Evolutionary conservation across 352 stramenopile species (phyloP).

Genomic region (Pythium aquatile): DNA sequence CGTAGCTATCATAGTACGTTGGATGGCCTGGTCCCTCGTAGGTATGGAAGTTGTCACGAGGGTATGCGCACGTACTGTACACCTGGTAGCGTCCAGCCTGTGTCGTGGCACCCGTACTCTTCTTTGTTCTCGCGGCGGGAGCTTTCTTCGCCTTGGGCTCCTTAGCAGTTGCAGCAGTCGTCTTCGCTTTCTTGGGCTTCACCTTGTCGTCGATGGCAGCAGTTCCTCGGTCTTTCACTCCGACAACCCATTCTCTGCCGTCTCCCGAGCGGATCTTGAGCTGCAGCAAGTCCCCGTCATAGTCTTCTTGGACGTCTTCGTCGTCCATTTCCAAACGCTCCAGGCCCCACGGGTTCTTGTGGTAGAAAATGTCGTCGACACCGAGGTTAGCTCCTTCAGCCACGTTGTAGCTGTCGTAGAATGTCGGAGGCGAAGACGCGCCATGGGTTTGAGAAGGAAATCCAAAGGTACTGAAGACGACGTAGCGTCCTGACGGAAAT

Average conservation of each 20-base stretch:
- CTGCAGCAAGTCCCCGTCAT: background rate
- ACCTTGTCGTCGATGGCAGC: background rate
- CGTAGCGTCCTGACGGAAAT: background rate
- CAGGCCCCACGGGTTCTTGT: background rate
- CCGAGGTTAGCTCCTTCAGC: background rate
- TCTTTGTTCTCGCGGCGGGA: background rate
- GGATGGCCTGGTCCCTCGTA: conserved; percentile 9
- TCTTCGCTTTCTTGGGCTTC: background rate
- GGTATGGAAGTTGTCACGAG: conserved; percentile 17
- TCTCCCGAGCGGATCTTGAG: background rate
- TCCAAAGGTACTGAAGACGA: background rate
- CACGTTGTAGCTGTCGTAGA: background rate
- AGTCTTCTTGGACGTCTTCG: conserved; percentile 7
- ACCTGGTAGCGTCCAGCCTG: conserved; percentile 13
- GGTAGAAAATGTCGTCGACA: background rate
- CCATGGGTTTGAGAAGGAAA: no score
- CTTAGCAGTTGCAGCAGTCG: no score
- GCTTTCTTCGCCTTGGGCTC: background rate
- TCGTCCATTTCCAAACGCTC: background rate
- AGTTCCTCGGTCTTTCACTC: background rate
- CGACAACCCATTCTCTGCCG: background rate
- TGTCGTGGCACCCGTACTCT: background rate
- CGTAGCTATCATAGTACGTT: conserved; percentile 10
- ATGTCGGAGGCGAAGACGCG: background rate
- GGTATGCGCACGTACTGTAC: conserved; percentile 22